These are phyloP conservation scores for Inga leiocalycina DNA, from an alignment of 306 rosid species.

Conservation along the genomic window DNA sequence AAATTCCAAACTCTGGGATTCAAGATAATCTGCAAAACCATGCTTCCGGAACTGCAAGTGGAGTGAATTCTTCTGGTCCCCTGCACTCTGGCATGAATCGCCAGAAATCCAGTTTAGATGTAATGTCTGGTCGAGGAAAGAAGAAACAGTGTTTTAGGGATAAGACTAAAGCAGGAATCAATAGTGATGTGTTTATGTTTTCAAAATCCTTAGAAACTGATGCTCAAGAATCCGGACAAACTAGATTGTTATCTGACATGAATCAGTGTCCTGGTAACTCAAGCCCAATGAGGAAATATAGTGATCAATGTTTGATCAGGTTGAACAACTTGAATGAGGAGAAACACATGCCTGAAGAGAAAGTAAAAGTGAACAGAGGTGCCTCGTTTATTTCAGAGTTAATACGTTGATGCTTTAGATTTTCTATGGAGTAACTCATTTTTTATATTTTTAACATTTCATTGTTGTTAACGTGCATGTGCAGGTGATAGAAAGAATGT, in stretches of 20 bases:
- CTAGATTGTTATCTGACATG: conserved; percentile 45
- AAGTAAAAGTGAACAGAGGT: conserved; percentile 53
- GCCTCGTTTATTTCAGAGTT: conserved; percentile 30
- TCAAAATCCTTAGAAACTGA: conserved; percentile 42
- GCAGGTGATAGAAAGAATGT: conserved; percentile 53
- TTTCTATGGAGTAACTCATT: conserved; percentile 5
- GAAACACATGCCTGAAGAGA: conserved; percentile 49
- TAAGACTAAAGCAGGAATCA: conserved; percentile 39
- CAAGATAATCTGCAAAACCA: conserved; percentile 45
- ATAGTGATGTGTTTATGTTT: conserved; percentile 27
- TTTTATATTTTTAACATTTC: conserved; percentile 14
- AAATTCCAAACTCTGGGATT: conserved; percentile 53
- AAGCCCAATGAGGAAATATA: conserved; percentile 45
- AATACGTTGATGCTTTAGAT: conserved; percentile 21
- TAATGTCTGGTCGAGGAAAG: conserved; percentile 48
- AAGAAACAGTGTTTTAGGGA: conserved; percentile 50
- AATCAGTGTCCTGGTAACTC: conserved; percentile 49
- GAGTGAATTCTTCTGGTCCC: conserved; percentile 35
- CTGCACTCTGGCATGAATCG: conserved; percentile 42
- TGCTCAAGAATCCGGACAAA: conserved; percentile 47
- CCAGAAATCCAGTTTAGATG: conserved; percentile 39
- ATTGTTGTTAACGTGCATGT: neutral
- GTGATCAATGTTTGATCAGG: conserved; percentile 40
- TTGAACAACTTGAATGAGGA: conserved; percentile 42
- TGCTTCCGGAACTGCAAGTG: conserved; percentile 46